Conservation (phyloP, 2,329 filamentous ascomycete species). For the Aspergillus felis region DNA sequence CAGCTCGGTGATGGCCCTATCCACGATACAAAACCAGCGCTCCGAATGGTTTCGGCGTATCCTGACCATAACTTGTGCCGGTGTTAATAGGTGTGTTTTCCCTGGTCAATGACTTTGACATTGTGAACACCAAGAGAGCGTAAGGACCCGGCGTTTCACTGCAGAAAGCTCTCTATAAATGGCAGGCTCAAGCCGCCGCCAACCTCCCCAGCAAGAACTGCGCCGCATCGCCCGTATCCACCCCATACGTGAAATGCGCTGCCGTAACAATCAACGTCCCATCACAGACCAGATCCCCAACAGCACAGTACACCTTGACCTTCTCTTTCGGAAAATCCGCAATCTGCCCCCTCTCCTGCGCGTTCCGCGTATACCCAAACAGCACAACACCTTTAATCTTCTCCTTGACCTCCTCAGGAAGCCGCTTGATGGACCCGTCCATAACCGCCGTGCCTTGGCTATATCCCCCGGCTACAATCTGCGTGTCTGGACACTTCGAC, state of each 20-base stretch:
- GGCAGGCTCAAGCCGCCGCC: too few species aligned
- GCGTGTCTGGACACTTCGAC: conserved; percentile 10
- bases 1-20: too few species aligned
- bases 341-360: conserved; percentile 15
- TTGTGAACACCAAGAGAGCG: too few species aligned
- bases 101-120: too few species aligned
- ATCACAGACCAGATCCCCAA: conserved; percentile 15
- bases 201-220: too few species aligned
- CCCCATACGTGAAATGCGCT: conserved; percentile 13
- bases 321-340: conserved; percentile 16
- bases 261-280: conserved; percentile 15
- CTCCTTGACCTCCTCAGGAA: conserved; percentile 19
- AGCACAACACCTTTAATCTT: conserved; percentile 40
- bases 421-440: conserved; percentile 34
- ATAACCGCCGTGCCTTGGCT: conserved; percentile 45
- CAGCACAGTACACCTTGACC: conserved; percentile 15
- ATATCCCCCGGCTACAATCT: conserved; percentile 11
- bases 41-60: too few species aligned
- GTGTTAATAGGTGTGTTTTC: too few species aligned
- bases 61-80: too few species aligned
- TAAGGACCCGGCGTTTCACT: too few species aligned
- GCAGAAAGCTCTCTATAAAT: too few species aligned
- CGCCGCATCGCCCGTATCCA: too few species aligned
- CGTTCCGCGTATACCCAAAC: conserved; percentile 32
- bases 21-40: too few species aligned